Evolutionary conservation across 192 early-diverging fungal genomes (phyloP), one percentile per base, ranked within the genome.

Genomic region (Polychytrium aggregatum): DNA sequence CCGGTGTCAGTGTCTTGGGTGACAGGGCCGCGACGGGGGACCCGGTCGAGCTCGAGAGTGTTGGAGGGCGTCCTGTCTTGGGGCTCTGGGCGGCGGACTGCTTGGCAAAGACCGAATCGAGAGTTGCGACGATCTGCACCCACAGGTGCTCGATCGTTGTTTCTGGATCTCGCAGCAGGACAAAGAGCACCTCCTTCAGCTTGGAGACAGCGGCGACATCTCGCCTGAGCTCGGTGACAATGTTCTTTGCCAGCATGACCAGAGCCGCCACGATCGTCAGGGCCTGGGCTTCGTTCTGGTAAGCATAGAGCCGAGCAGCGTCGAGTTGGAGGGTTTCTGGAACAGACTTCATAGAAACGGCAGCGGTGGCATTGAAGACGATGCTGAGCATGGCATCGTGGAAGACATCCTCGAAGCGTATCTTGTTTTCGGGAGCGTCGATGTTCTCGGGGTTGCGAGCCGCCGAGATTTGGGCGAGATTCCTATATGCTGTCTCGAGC

Each of bases 281-380:
- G 0, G 75, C 72, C 44, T 88, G 84, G 0, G 71, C 59, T 41
- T 87, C 82, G 51, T 87, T 85, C 60, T 88, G 85, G 45, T 72
- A 78, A 0, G 46, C 64, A 39, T 56, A 66, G 27, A 92, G 41
- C 0, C 86, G 74, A 8, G 76, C 63, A 11, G 62, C 59, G 52
- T 92, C 89, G 42, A 90, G 50, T 2, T 50, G 26, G 18, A 88
- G 55, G 0, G 89, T 90, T 49, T 87, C 86, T 0, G 87, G 82
- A 25, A 78, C 25, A 10, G 56, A 59, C 47, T 43, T 56, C 34
- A 33, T 55, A 37, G 26, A 40, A 42, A 65, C 52, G 34, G 66
- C 50, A n/a, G n/a, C n/a, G 5, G 50, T 59, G 34, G 49, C 66
- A 17, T 59, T 45, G 45, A 79, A 81, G 14, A 84, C 46, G 25